These are phyloP conservation scores for Solanum dulcamara DNA, from an alignment of 257 asterid genomes.

Conservation along the genomic window DNA sequence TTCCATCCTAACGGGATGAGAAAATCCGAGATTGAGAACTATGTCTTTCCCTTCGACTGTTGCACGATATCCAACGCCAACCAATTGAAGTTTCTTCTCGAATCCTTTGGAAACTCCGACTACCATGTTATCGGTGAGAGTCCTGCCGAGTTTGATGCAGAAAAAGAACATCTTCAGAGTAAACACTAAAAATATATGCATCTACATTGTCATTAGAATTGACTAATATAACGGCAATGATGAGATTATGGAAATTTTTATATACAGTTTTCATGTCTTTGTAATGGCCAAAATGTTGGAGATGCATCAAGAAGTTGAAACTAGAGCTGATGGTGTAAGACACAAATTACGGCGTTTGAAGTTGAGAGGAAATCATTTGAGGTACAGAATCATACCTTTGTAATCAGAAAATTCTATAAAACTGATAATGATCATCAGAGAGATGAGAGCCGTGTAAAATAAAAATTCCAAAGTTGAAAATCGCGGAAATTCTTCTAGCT, in stretches of 20 bases:
- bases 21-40: slow-evolving; percentile 66
- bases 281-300: background rate
- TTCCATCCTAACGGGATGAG: slow-evolving; percentile 75
- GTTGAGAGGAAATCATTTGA: background rate
- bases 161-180: background rate
- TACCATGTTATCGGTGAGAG: slow-evolving; percentile 83
- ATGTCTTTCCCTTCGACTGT: slow-evolving; percentile 63
- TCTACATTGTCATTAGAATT: background rate
- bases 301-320: too few relatives aligned
- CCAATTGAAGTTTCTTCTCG: slow-evolving; percentile 73
- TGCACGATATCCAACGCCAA: slow-evolving; percentile 89
- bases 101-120: slow-evolving; percentile 89
- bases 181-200: background rate
- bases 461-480: background rate
- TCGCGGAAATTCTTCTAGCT: background rate
- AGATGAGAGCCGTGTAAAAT: background rate
- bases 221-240: background rate
- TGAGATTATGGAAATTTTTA: background rate
- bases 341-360: background rate
- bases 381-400: background rate
- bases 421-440: background rate
- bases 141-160: background rate
- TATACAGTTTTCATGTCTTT: background rate
- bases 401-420: background rate
- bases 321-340: background rate